A percentile compares a stretch with the other conserved stretches of the same genome.
phyloP scores from a whole-genome alignment of 1,284 basidiomycete genomes.

The Heterobasidion irregulare region DNA sequence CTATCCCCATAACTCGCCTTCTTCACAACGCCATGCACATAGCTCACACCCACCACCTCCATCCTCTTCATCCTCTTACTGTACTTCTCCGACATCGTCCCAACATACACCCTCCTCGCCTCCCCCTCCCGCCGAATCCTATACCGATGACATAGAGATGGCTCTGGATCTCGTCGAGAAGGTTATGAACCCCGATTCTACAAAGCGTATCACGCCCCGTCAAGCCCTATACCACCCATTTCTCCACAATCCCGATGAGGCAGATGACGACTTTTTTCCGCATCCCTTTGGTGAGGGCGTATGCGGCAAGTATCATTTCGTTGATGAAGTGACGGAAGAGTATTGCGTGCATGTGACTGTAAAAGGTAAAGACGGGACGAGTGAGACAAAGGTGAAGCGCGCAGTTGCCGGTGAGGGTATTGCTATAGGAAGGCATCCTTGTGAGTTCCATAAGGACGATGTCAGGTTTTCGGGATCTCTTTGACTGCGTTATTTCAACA shows the following conservation, averaged over 20 bases:
- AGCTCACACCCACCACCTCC: conserved; percentile 18
- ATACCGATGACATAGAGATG: conserved; percentile 50
- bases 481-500: not conserved
- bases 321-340: conserved; percentile 48
- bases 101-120: conserved; percentile 16
- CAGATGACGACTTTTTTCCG: conserved; percentile 59
- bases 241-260: conserved; percentile 32
- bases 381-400: conserved; percentile 27
- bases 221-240: conserved; percentile 76
- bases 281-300: conserved; percentile 58
- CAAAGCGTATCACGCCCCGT: conserved; percentile 68
- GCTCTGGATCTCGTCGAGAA: conserved; percentile 70
- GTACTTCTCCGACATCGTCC: conserved; percentile 14
- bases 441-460: conserved; percentile 50
- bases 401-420: conserved; percentile 59
- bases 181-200: conserved; percentile 69
- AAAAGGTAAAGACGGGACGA: conserved; percentile 10
- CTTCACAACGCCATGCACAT: not conserved
- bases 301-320: conserved; percentile 50
- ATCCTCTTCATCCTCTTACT: conserved; percentile 23
- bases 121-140: conserved; percentile 22
- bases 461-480: conserved; percentile 2
- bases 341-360: conserved; percentile 29
- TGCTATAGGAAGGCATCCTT: conserved; percentile 58
- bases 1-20: conserved; percentile 37